phyloP scores from a whole-genome alignment of 2,329 filamentous ascomycete species.

The Trichoderma sp. region DNA sequence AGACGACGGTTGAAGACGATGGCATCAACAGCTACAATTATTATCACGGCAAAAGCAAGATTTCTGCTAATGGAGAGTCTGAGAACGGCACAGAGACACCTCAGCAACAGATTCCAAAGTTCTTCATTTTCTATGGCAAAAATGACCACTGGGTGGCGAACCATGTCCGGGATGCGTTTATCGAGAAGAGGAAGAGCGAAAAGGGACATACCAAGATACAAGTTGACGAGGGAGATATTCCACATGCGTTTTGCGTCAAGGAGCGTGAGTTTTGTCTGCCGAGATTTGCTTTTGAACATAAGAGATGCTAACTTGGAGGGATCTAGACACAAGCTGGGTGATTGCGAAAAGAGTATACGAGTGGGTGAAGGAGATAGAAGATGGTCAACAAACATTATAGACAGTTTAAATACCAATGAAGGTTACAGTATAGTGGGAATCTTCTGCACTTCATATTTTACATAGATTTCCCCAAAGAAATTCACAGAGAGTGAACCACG shows the following conservation, averaged over 20 bases:
- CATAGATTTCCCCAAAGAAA: too few relatives aligned
- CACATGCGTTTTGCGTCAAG: constrained; percentile 58
- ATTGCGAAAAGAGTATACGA: constrained; percentile 31
- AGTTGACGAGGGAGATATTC: constrained; percentile 54
- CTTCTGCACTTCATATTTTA: too few relatives aligned
- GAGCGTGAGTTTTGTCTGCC: constrained; percentile 31
- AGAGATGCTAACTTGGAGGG: background rate
- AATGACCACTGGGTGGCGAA: constrained; percentile 63
- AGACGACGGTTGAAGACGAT: constrained; percentile 28
- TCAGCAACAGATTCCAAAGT: constrained; percentile 39
- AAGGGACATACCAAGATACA: constrained; percentile 46
- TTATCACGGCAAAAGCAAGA: constrained; percentile 11
- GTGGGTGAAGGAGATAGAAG: constrained; percentile 33
- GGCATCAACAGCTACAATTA: background rate
- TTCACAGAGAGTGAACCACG: background rate
- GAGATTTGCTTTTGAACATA: background rate
- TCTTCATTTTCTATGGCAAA: constrained; percentile 59
- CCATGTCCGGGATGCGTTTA: constrained; percentile 54
- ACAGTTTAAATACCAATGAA: too few relatives aligned
- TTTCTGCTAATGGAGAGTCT: background rate
- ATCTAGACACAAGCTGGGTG: constrained; percentile 28
- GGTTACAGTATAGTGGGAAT: too few relatives aligned
- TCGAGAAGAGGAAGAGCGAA: constrained; percentile 41
- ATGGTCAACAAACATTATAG: background rate
- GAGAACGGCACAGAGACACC: background rate